Conservation (phyloP, 495 filamentous ascomycete species). For the Evansstolkia leycettana region DNA sequence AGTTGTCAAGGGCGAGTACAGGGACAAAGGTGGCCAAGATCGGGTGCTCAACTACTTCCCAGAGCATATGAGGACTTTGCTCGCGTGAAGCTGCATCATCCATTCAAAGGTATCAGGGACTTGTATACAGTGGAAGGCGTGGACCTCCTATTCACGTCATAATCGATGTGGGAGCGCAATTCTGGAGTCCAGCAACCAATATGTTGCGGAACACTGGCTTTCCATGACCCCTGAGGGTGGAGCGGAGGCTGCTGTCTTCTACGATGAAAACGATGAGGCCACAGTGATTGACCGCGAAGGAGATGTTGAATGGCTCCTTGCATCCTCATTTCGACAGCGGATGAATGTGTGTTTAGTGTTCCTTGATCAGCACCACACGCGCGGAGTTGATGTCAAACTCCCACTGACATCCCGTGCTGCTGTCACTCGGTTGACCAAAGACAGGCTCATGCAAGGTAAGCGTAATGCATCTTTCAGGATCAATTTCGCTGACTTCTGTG, state of each 20-base stretch:
- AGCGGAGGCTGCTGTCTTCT: constrained; percentile 41
- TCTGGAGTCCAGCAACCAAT: constrained; percentile 45
- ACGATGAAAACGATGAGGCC: constrained; percentile 38
- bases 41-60: background rate
- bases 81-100: background rate
- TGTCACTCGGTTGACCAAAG: constrained; percentile 62
- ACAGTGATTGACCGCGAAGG: constrained; percentile 38
- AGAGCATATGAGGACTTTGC: background rate
- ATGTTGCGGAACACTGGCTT: constrained; percentile 41
- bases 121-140: too few species aligned
- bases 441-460: constrained; percentile 48
- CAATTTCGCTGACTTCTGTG: background rate
- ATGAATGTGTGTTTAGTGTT: constrained; percentile 56
- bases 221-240: constrained; percentile 4
- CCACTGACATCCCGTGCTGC: constrained; percentile 48
- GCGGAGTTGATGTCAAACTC: constrained; percentile 61
- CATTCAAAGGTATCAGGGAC: background rate
- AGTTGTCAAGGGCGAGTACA: too few species aligned
- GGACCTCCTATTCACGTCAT: constrained; percentile 45
- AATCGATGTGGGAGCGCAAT: constrained; percentile 68
- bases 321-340: constrained; percentile 47
- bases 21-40: constrained; percentile 6
- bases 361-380: constrained; percentile 64
- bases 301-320: constrained; percentile 34
- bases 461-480: background rate